Conservation (phyloP, 148 eudicot genomes). For the Talinum fruticosum region DNA sequence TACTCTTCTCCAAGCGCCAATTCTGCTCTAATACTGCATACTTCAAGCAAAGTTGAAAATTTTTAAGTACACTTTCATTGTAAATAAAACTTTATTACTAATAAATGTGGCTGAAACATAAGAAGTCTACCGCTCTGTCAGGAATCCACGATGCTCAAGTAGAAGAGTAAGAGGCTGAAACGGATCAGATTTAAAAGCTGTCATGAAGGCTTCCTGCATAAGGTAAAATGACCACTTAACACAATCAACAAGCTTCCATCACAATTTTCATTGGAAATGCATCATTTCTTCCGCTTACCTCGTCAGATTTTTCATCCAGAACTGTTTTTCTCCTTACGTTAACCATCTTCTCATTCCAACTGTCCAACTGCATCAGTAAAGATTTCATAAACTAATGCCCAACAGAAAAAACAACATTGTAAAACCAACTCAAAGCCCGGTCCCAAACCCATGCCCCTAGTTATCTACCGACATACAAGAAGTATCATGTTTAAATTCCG, state of each 20-base stretch:
- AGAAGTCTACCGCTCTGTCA: conserved; percentile 58
- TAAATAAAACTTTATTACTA: neutral
- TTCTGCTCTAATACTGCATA: conserved; percentile 70
- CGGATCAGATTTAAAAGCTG: conserved; percentile 48
- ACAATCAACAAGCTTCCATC: neutral
- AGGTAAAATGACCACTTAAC: neutral
- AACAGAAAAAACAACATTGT: neutral
- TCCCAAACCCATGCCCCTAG: neutral
- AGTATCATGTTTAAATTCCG: neutral
- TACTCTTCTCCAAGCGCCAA: conserved; percentile 72
- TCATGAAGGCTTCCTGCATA: conserved; percentile 38
- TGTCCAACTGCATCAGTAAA: conserved; percentile 66
- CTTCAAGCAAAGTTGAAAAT: conserved; percentile 13
- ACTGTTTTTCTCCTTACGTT: conserved; percentile 25
- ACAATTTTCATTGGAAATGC: neutral
- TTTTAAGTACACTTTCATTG: conserved; percentile 1
- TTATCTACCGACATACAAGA: neutral
- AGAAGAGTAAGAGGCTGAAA: conserved; percentile 55
- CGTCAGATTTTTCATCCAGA: conserved; percentile 26
- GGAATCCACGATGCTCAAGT: conserved; percentile 54
- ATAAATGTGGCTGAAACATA: neutral
- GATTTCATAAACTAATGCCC: neutral
- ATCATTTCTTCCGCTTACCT: conserved; percentile 27
- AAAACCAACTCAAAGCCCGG: neutral
- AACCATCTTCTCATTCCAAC: conserved; percentile 67